These are phyloP conservation scores for Chalciporus piperatus DNA, from an alignment of 768 basidiomycete species.

Conservation along the genomic window DNA sequence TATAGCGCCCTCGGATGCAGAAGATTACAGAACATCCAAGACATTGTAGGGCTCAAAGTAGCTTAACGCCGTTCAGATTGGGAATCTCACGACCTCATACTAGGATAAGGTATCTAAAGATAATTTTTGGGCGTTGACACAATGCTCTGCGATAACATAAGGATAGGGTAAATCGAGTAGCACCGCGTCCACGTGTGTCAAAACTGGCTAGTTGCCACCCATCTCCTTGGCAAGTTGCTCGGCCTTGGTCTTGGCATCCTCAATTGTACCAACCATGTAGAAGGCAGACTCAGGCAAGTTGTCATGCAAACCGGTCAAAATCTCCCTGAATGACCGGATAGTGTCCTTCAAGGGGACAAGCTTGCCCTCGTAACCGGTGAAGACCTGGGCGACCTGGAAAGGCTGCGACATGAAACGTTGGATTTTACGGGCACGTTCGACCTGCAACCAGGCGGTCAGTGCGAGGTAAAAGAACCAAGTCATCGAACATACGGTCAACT, in stretches of 20 bases:
- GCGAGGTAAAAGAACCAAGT: no score
- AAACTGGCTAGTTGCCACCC: constrained; percentile 40
- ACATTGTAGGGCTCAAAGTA: no score
- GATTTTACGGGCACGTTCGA: constrained; percentile 97
- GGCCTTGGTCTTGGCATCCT: constrained; percentile 96
- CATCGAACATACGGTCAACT: constrained; percentile 59
- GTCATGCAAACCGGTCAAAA: constrained; percentile 88
- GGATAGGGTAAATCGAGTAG: constrained; percentile 4
- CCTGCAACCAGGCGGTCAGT: constrained; percentile 40
- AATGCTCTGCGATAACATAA: constrained; percentile 11
- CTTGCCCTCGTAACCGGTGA: constrained; percentile 98
- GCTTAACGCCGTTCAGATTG: no score
- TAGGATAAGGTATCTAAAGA: constrained; percentile 5
- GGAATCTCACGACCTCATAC: accelerated
- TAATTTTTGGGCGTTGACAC: constrained; percentile 7
- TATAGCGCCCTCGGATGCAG: constrained; percentile 51
- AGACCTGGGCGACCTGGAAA: constrained; percentile 99
- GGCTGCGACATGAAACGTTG: constrained; percentile 99
- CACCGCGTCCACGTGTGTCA: constrained; percentile 14
- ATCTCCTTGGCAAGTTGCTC: constrained; percentile 97
- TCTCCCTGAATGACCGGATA: constrained; percentile 96
- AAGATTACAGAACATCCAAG: no score
- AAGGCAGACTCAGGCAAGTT: constrained; percentile 92
- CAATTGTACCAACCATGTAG: constrained; percentile 98
- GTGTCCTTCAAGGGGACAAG: constrained; percentile 97